Evolutionary conservation across 305 asterid species (phyloP), one percentile per base, ranked within the genome.

Genomic region (Solanum hybrid): DNA sequence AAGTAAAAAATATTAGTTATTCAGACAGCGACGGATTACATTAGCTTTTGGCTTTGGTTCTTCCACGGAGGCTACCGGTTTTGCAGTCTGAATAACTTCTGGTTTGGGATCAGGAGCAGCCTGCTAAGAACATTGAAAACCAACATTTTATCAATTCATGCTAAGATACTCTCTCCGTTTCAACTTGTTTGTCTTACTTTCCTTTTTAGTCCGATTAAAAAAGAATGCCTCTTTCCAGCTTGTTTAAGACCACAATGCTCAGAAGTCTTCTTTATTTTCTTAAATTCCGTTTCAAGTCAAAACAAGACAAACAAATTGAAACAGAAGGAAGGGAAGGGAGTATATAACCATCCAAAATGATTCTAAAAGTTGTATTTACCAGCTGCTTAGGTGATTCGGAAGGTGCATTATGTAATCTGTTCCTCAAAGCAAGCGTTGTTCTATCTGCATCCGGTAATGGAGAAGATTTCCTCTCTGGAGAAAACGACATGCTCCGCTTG

Each of bases 61-160:
- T 84, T 82, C 89, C 51, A 18, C 12, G 7, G 10, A 46, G 77
- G 89, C 88, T 20, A 78, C 85, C 11, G 36, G 33, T 71, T 89
- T 84, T 40, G 67, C 3, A 82, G 6, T 71, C 82, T 84, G 85
- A 84, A 84, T 0, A 14, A 73, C 39, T 42, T 83, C 46, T 31
- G 82, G 89, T 22, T 84, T 89, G 33, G 61, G 86, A 89, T 82
- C 91, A 83, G 37, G 85, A 37, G 31, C 88, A 57, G 22, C 11
- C 76, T 57, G 76, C 6, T 85, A 1, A 2, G 33, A 85, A 85
- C 8, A 85, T 57, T 57, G 76, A 11, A 31, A 5, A 85, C 22
- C 22, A 84, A 16, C 9, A 11, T 84, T 18, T 3, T 3, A 46
- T 84, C 16, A 29, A 46, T 31, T 18, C 20, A 46, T 83, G 3